phyloP scores from a whole-genome alignment of 1,284 basidiomycete species.

The Bjerkandera adusta region DNA sequence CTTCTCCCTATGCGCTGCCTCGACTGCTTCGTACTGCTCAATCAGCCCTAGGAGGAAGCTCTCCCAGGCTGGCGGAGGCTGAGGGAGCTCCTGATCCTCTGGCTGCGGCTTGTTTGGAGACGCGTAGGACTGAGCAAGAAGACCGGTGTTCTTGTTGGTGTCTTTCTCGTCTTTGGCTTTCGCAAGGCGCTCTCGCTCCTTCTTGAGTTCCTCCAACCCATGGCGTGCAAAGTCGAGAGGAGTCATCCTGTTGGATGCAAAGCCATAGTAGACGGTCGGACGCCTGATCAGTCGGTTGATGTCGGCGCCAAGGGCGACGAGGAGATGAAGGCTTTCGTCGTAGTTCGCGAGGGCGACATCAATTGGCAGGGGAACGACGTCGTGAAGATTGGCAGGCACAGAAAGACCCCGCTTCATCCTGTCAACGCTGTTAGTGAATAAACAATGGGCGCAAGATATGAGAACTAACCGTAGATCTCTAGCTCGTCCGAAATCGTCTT shows the following conservation, averaged over 20 bases:
- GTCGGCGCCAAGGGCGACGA: constrained; percentile 42
- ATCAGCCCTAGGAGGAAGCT: constrained; percentile 2
- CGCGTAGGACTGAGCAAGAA: too few species aligned
- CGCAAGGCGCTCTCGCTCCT: constrained; percentile 4
- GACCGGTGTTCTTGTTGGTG: too few species aligned
- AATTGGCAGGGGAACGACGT: constrained; percentile 31
- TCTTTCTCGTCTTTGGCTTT: constrained; percentile 26
- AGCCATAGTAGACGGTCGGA: too few species aligned
- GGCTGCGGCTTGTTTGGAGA: too few species aligned
- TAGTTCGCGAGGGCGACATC: constrained; percentile 40
- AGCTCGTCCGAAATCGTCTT: constrained; percentile 32
- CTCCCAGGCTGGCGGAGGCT: constrained; percentile 13
- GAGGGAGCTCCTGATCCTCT: too few species aligned
- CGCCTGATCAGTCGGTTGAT: constrained; percentile 30
- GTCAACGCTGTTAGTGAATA: neutral
- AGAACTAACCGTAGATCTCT: constrained; percentile 23
- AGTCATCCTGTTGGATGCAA: too few species aligned
- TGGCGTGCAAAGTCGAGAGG: constrained; percentile 42
- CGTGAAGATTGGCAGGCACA: constrained; percentile 6
- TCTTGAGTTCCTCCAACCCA: constrained; percentile 26
- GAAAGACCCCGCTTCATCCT: constrained; percentile 9
- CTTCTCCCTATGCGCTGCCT: neutral
- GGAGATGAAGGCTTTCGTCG: constrained; percentile 42
- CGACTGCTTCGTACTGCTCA: constrained; percentile 1
- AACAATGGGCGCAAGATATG: neutral